Base-by-base conservation (phyloP, 176 grass and related monocot genomes). In the Carex littledalei region DNA sequence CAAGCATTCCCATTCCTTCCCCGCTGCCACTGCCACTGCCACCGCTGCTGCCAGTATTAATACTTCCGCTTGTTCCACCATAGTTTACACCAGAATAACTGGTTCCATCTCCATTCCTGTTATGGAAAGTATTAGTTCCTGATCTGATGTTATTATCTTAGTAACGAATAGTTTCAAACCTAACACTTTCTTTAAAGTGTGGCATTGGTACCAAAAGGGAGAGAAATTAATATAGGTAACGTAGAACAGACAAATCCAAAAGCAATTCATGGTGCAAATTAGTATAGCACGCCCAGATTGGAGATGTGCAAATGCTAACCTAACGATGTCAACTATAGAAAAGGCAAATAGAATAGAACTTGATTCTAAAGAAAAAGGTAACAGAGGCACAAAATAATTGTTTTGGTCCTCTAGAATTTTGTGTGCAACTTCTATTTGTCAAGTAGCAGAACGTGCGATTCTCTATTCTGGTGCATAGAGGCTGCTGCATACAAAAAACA, bases 1-100 rank as follows among this genome's bases (percentile, higher is more conserved):
- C 81, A 31, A 83, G 43, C 61, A 66, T 66, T 50, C 81, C 81
- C 62, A 83, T 83, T 83, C 81, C 37, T 39, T 39, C 16, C n/a
- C 61, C 80, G 2, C 57, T 6, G 39, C 39, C 80, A 5, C 57
- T 6, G 39, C 39, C 39, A 41, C 39, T 4, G 14, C 37, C 62
- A 64, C 80, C 53, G 20, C 81, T 26, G 2, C 34, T 15, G 21
- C 55, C 39, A 15, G 13, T 49, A 49, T 37, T 29, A 41, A 20
- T 11, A 6, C 21, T 52, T 11, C 61, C 24, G 4, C 74, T 78
- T 31, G 74, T 78, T 34, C 74, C 74, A 34, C 74, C 74, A 54
- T 83, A 67, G 60, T 66, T 83, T 67, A 62, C 81, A 1, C 81
- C 63, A 15, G 81, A 68, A 54, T 66, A 68, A 58, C 59, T 67